These are phyloP conservation scores for Paraconiothyrium brasiliense DNA, from an alignment of 2,329 filamentous ascomycete genomes.

Conservation along the genomic window DNA sequence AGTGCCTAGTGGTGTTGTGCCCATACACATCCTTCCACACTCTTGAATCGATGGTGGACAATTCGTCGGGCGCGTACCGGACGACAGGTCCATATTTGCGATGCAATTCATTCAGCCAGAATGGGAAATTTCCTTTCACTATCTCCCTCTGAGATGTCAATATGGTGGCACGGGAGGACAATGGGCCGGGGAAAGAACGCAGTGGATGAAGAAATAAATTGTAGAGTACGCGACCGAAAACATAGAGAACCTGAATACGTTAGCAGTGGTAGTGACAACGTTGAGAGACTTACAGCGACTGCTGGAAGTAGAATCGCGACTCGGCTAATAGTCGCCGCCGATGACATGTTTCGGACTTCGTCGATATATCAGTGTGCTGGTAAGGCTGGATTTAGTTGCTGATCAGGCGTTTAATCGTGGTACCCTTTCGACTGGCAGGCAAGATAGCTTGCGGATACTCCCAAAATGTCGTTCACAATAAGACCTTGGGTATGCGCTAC, in stretches of 20 bases:
- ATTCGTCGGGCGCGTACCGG: conserved; percentile 48
- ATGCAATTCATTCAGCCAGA: conserved; percentile 42
- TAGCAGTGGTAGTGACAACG: neutral
- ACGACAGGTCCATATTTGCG: conserved; percentile 51
- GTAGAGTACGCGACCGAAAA: conserved; percentile 34
- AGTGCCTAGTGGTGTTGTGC: conserved; percentile 32
- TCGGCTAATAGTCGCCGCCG: neutral
- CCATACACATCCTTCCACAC: conserved; percentile 54
- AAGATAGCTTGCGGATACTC: no score
- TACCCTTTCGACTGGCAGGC: neutral
- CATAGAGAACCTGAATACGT: conserved; percentile 12
- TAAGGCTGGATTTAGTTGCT: neutral
- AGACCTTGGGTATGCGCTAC: no score
- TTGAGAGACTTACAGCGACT: conserved; percentile 5
- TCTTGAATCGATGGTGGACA: conserved; percentile 49
- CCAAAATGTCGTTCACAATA: no score
- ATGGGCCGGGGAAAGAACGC: conserved; percentile 52
- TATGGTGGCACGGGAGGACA: conserved; percentile 36
- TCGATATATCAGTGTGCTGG: neutral
- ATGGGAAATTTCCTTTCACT: conserved; percentile 27
- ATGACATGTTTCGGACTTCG: neutral
- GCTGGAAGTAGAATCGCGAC: neutral
- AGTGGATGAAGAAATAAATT: conserved; percentile 52
- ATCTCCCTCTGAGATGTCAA: conserved; percentile 32
- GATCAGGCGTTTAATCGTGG: neutral